Evolutionary conservation across 192 early-diverging fungal species (phyloP).

Genomic region (Thamnidium elegans): DNA sequence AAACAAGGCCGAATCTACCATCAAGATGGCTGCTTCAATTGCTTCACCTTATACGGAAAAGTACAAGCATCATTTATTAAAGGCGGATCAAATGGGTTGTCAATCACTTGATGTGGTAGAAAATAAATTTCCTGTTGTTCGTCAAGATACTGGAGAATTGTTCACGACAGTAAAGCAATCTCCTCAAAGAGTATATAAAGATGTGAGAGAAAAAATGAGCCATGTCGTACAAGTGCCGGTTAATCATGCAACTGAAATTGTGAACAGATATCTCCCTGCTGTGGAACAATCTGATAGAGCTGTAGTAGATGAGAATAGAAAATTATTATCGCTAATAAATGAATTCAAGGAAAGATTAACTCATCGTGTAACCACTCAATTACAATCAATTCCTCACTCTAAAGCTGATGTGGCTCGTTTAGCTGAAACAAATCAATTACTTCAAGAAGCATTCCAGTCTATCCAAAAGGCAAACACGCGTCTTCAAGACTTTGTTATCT

Average conservation of each 20-base stretch:
- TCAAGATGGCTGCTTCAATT: slow-evolving; percentile 19
- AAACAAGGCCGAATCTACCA: slow-evolving; percentile 23
- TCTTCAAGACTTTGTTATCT: slow-evolving; percentile 17
- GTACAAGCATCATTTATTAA: slow-evolving; percentile 53
- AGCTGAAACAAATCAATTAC: slow-evolving; percentile 25
- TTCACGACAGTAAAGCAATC: slow-evolving; percentile 28
- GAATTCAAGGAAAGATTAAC: neutral
- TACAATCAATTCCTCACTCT: slow-evolving; percentile 27
- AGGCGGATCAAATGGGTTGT: slow-evolving; percentile 59
- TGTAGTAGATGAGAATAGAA: too few relatives aligned
- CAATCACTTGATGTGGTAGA: slow-evolving; percentile 64
- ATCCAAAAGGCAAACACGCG: slow-evolving; percentile 17
- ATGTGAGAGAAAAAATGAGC: slow-evolving; percentile 1
- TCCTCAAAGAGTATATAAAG: neutral
- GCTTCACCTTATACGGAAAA: slow-evolving; percentile 33
- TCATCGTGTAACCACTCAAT: slow-evolving; percentile 15
- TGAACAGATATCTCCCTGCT: too few relatives aligned
- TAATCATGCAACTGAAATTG: too few relatives aligned
- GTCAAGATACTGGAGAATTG: slow-evolving; percentile 59
- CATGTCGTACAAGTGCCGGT: too few relatives aligned
- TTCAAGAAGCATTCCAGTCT: slow-evolving; percentile 25
- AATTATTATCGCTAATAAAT: too few relatives aligned
- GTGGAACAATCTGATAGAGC: too few relatives aligned
- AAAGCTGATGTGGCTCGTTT: slow-evolving; percentile 24
- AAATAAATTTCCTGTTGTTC: slow-evolving; percentile 56